Evolutionary conservation across 2,329 filamentous ascomycete species (phyloP).

Genomic region (Conoideocrella luteorostrata): DNA sequence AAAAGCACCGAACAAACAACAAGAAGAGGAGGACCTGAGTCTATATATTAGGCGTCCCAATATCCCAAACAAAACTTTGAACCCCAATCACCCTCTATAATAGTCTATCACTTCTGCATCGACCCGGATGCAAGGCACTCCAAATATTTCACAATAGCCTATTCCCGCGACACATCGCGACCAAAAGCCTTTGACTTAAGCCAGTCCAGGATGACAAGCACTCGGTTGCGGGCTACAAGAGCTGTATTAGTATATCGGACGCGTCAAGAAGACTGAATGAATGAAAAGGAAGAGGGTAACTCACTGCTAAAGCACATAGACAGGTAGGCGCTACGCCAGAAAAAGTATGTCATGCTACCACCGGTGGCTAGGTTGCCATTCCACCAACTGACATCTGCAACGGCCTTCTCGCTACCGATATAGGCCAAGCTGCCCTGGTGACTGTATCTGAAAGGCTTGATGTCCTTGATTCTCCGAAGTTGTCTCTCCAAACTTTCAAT

Average conservation of each 20-base stretch:
- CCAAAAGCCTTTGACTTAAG: conserved; percentile 95
- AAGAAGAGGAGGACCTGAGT: not conserved
- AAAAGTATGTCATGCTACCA: conserved; percentile 91
- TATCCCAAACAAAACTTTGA: not conserved
- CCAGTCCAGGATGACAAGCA: conserved; percentile 92
- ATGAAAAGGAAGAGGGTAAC: conserved; percentile 31
- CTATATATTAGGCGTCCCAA: not conserved
- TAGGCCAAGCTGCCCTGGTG: conserved; percentile 96
- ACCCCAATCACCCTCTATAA: not conserved
- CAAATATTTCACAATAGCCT: conserved; percentile 19
- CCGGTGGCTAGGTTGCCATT: conserved; percentile 93
- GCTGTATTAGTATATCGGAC: conserved; percentile 12
- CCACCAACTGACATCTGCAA: conserved; percentile 95
- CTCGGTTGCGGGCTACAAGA: conserved; percentile 73
- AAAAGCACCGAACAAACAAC: not conserved
- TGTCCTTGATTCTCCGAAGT: conserved; percentile 81
- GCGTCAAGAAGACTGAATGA: not conserved
- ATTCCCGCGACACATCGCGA: conserved; percentile 85
- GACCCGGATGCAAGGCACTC: not conserved
- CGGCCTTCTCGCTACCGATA: conserved; percentile 96
- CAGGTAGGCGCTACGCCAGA: conserved; percentile 96
- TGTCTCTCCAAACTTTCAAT: conserved; percentile 85
- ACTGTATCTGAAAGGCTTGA: conserved; percentile 97
- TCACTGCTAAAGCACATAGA: conserved; percentile 99
- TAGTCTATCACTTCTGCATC: no score